Conservation (phyloP, 768 basidiomycete genomes). For the Lactarius pseudohatsudake region DNA sequence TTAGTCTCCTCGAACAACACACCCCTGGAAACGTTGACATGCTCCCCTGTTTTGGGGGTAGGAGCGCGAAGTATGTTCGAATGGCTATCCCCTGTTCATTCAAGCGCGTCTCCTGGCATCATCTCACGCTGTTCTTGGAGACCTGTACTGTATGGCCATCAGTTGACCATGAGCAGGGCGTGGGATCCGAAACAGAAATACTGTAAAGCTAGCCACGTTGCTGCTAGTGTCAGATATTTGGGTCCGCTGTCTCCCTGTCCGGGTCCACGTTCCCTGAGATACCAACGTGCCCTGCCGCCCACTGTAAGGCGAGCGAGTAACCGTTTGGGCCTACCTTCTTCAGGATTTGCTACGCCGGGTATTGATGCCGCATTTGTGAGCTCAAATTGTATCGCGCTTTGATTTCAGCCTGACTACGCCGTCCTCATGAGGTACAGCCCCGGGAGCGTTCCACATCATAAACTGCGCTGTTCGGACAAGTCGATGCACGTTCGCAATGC, state of each 20-base stretch:
- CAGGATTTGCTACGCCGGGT: neutral
- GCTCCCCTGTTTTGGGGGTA: neutral
- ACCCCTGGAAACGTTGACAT: neutral
- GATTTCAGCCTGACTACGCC: neutral
- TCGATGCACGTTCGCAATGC: neutral
- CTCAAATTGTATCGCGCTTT: neutral
- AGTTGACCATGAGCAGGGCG: neutral
- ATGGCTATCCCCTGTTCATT: neutral
- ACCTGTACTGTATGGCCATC: neutral
- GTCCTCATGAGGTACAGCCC: neutral
- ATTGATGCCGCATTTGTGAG: neutral
- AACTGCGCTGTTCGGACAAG: neutral
- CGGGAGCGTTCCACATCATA: no score
- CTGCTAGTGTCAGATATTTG: neutral
- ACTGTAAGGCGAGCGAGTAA: neutral
- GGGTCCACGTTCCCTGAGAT: neutral
- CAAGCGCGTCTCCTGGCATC: neutral
- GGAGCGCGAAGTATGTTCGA: neutral
- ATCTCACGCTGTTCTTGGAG: neutral
- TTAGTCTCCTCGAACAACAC: neutral
- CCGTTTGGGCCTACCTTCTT: neutral
- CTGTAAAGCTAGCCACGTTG: neutral
- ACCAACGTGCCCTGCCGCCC: neutral
- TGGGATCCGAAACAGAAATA: neutral
- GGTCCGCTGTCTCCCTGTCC: neutral